Evolutionary conservation across 495 filamentous ascomycete species (phyloP), one percentile per base, ranked within the genome.

Genomic region (Hyaloscypha hepaticicola): DNA sequence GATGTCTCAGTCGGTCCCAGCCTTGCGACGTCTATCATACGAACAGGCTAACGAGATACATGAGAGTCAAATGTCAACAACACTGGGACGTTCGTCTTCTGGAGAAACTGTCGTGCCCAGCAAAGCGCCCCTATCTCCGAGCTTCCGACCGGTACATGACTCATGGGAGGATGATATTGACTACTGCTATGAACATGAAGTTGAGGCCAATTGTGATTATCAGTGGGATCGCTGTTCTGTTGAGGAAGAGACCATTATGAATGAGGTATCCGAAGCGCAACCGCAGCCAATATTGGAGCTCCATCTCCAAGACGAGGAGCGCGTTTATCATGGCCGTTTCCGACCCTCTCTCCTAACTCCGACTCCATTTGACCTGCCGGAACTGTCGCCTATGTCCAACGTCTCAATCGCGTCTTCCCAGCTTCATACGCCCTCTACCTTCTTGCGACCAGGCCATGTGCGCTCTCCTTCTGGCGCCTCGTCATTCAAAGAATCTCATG

Each of bases 101-200:
- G 53, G 45, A 11, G 22, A 25, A 21, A 34, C 53, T 4, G 28
- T 33, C 1, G 12, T 58, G 9, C 45, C 48, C 50, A 31, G n/a
- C 8, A 58, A 56, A 25, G 34, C 33, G 14, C 68, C 57, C 8
- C 25, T 63, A 6, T 53, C 57, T 6, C 61, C 63, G 22, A 62
- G 57, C 11, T 63, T 68, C 28, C 28, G 51, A 21, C 34, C 65
- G 7, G 27, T 58, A 3, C 26, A 55, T 41, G 83, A 87, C 51
- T 88, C 82, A 24, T 98, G 94, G 94, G 94, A 98, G 70, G 91
- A 93, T 50, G 92, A 93, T 69, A 94, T 98, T 69, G 93, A 97
- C 73, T 97, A 90, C 74, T 95, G 89, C 73, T 98, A 97, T 70
- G 90, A 96, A 66, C 86, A 95, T 74, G 91, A 88, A 53, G 91